phyloP scores from a whole-genome alignment of 306 rosid genomes.

The Urtica urens region DNA sequence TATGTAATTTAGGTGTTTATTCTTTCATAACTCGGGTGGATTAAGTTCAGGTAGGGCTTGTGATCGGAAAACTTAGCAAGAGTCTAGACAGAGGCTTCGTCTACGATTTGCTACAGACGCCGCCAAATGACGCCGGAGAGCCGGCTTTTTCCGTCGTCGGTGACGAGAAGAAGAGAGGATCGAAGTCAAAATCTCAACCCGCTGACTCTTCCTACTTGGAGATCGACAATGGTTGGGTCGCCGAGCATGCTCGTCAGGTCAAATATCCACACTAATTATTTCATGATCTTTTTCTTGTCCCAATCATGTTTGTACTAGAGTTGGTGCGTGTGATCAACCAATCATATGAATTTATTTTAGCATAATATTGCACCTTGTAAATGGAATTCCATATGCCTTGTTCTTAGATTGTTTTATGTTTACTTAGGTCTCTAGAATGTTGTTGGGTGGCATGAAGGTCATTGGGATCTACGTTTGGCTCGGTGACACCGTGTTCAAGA shows the following conservation, averaged over 20 bases:
- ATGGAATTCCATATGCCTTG: not conserved
- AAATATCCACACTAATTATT: not conserved
- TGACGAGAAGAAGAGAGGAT: slow-evolving; percentile 48
- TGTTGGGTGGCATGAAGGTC: slow-evolving; percentile 76
- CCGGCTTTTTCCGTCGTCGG: slow-evolving; percentile 46
- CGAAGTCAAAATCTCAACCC: slow-evolving; percentile 48
- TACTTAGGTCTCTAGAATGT: slow-evolving; percentile 60
- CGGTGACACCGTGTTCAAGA: slow-evolving; percentile 53
- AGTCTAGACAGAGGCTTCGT: slow-evolving; percentile 62
- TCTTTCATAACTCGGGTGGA: not conserved
- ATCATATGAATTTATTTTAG: not conserved
- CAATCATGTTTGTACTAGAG: not conserved
- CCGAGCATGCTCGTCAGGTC: slow-evolving; percentile 94
- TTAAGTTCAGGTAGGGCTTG: slow-evolving; percentile 58
- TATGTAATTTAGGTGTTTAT: slow-evolving; percentile 1
- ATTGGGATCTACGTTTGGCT: slow-evolving; percentile 70
- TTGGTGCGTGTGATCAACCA: not conserved
- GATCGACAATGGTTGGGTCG: slow-evolving; percentile 75
- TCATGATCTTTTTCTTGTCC: not conserved
- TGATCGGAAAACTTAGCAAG: slow-evolving; percentile 65
- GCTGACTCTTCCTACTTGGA: slow-evolving; percentile 45
- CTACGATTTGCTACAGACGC: slow-evolving; percentile 70
- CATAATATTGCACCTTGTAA: not conserved
- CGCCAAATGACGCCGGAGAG: slow-evolving; percentile 56
- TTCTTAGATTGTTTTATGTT: not conserved